Conservation (phyloP, 306 rosid species). For the Sphenostylis stenocarpa region DNA sequence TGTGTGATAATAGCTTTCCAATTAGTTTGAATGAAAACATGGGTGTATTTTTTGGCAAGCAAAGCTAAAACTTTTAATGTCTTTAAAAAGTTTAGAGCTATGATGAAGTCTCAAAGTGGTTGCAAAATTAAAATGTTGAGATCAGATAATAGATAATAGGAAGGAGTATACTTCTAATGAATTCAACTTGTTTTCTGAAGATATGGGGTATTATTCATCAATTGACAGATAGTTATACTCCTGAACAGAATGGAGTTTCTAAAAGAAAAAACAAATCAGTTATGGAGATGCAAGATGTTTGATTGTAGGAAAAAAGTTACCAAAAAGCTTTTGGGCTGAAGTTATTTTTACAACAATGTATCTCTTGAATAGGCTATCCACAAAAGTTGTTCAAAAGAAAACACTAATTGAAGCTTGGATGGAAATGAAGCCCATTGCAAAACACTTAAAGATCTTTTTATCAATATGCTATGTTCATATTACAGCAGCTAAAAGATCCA, state of each 20-base stretch:
- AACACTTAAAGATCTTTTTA: neutral
- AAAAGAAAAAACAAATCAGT: too few species aligned
- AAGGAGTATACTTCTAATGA: too few species aligned
- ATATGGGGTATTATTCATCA: too few species aligned
- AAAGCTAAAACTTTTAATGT: neutral
- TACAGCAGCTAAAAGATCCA: neutral
- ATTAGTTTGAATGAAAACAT: neutral
- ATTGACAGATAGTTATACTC: neutral
- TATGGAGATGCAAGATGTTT: neutral
- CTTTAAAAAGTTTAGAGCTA: neutral
- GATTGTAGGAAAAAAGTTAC: neutral
- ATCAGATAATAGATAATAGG: too few species aligned
- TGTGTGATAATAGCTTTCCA: neutral
- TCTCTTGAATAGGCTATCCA: neutral
- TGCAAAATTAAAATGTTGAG: neutral
- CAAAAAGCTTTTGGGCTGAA: neutral
- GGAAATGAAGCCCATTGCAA: neutral
- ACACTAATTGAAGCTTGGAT: neutral
- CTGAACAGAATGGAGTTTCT: neutral
- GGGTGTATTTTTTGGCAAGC: neutral
- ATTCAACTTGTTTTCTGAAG: too few species aligned
- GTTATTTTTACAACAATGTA: neutral
- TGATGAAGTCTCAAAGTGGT: neutral
- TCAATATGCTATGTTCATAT: neutral
- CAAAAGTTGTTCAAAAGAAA: too few species aligned